Evolutionary conservation across 495 filamentous ascomycete species (phyloP).

Genomic region (Aspergillus olivimuriae): DNA sequence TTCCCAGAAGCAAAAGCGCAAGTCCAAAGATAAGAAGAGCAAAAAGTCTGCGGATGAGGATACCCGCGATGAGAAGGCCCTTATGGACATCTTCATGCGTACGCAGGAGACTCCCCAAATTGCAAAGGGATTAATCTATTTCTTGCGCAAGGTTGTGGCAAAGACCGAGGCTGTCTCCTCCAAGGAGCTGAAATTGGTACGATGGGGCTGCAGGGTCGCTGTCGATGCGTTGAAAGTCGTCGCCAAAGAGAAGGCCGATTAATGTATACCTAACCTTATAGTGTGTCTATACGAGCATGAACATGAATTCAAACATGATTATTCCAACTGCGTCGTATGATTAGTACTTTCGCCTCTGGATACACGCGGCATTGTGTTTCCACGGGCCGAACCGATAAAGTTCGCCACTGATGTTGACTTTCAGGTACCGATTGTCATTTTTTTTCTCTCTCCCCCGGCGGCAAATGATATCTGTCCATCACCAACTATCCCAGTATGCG

Average conservation of each 20-base stretch:
- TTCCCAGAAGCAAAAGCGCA: slow-evolving; percentile 39
- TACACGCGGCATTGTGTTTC: too few species aligned
- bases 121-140: slow-evolving; percentile 66
- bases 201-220: slow-evolving; percentile 65
- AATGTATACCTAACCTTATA: not conserved
- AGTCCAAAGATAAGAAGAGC: slow-evolving; percentile 22
- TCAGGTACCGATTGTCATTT: too few species aligned
- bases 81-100: slow-evolving; percentile 61
- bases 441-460: too few species aligned
- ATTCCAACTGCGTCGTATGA: too few species aligned
- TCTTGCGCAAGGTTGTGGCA: slow-evolving; percentile 68
- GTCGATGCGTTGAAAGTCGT: slow-evolving; percentile 51
- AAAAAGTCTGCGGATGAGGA: slow-evolving; percentile 18
- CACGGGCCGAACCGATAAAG: too few species aligned
- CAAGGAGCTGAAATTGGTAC: slow-evolving; percentile 50
- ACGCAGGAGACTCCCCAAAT: slow-evolving; percentile 55
- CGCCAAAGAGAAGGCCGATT: slow-evolving; percentile 17
- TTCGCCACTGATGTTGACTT: too few species aligned
- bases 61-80: slow-evolving; percentile 41
- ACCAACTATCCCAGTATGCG: too few species aligned
- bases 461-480: too few species aligned
- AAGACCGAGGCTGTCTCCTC: slow-evolving; percentile 66
- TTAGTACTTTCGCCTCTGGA: too few species aligned
- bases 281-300: too few species aligned
- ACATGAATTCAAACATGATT: too few species aligned